Evolutionary conservation across 202 grass and related monocot species (phyloP), one percentile per base, ranked within the genome.

Genomic region (Setaria viridis): DNA sequence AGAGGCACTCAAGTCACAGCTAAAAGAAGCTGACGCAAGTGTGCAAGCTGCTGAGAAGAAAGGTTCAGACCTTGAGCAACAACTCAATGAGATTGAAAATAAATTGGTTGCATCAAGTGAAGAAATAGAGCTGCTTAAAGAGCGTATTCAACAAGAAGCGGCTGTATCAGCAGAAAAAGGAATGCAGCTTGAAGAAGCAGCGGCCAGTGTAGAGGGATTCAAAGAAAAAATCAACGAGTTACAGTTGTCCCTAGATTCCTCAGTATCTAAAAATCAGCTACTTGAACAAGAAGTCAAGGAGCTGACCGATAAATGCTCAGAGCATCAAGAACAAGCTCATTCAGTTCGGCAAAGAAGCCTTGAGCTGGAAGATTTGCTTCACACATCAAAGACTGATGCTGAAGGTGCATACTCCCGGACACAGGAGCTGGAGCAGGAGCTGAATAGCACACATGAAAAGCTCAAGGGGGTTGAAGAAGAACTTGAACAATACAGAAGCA

Each of bases 231-330:
- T 87, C 37, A 77, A 37, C 46, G 90, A 98, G 76, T 67, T 98
- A 70, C 89, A 95, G 84, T 87, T 85, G 49, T 91, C 91, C 71
- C 87, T 98, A 69, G 89, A 73, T 77, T 86, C 80, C 13, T 87
- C 80, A 9, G 34, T 62, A 51, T 91, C 85, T 35, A 93, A 85
- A 81, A 91, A 77, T 79, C 73, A 88, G 47, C 76, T 90, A 69
- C 88, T 98, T 90, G 93, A 98, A 89, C 77, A 93, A 82, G 86
- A 98, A 77, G 79, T 98, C 82, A 93, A 86, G 69, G 95, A 92
- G 50, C 89, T 93, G 67, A 85, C 91, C n/a, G 77, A 87, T 58
- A 98, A 83, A 68, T 94, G 86, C 42, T 85, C 77, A 35, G 91
- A 98, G 89, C 91, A 98, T 73, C 88, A 93, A 91, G 90, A 88